Evolutionary conservation across 2,329 filamentous ascomycete species (phyloP), one percentile per base, ranked within the genome.

Genomic region (Aspergillus sp.): DNA sequence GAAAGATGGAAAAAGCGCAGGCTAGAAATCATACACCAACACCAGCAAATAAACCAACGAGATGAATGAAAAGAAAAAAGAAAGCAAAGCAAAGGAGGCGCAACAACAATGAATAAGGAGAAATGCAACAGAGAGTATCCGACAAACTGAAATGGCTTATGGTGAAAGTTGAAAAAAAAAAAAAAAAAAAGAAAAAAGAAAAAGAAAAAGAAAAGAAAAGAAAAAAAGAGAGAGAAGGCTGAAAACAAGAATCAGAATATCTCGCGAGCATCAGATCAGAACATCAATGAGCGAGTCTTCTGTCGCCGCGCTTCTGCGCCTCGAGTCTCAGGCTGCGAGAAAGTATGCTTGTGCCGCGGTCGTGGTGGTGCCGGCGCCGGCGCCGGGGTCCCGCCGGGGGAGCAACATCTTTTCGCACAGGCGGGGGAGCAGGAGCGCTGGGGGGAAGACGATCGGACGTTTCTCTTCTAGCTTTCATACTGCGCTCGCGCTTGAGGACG

Each of bases 401-500:
- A 37, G 49, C 59, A 6, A 46, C 47, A 36, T 56, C 55, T 7
- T 12, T 28, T 12, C n/a, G 12, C 11, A 27, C 26, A 10, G 61
- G 55, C 3, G 54, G 45, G n/a, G 53, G 54, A 13, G 54, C 48
- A 31, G 53, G 46, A 7, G 38, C 44, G 30, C 42, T 57, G 11
- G 47, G 46, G 36, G 51, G 49, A 27, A 57, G 45, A 28, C 56
- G 59, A 42, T 60, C 61, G 9, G 49, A 48, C 11, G 58, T 58
- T 28, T 61, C 56, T 27, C 58, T 58, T 33, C 60, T 62, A 7
- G 57, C 19, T 38, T 64, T 67, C 44, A 61, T 56, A 44, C 58
- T 68, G 39, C 64, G 62, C 50, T 73, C 70, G n/a, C 66, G 66
- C 47, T 67, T 69, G 33, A 83, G 71, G 5, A 83, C 78, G 52